These are phyloP conservation scores for Chenopodium berlandieri DNA, from an alignment of 148 eudicot species.

Conservation along the genomic window DNA sequence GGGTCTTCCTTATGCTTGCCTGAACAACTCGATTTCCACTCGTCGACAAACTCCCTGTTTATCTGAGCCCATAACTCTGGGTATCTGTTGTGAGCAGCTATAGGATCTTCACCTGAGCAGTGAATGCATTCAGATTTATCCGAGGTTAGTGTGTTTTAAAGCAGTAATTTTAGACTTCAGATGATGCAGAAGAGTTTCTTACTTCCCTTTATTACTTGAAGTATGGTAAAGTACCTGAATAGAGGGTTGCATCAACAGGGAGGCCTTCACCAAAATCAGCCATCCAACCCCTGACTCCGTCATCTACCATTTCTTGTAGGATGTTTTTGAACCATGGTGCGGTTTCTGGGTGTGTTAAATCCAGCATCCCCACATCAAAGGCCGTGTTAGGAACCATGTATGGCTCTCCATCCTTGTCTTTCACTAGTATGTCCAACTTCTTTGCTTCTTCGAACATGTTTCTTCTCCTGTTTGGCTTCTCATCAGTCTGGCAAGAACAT, in stretches of 20 bases:
- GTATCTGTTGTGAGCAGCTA: conserved; percentile 91
- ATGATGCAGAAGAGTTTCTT: too few relatives aligned
- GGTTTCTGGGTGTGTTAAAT: conserved; percentile 81
- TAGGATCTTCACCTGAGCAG: conserved; percentile 84
- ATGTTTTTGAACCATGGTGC: conserved; percentile 82
- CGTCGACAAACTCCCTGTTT: conserved; percentile 85
- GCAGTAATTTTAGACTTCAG: not conserved
- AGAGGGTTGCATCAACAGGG: conserved; percentile 83
- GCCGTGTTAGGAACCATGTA: conserved; percentile 99
- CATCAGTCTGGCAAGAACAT: conserved; percentile 52
- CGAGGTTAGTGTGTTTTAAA: not conserved
- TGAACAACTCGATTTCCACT: conserved; percentile 53
- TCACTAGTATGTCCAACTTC: conserved; percentile 76
- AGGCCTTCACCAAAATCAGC: conserved; percentile 99
- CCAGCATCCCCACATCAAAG: conserved; percentile 98
- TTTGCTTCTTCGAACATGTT: conserved; percentile 85
- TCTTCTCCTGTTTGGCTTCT: conserved; percentile 61
- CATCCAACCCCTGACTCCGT: conserved; percentile 98
- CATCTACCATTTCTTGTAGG: conserved; percentile 80
- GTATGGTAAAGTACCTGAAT: conserved; percentile 54
- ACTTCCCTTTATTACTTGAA: not conserved
- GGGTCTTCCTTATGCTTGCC: conserved; percentile 60
- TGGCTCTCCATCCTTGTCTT: conserved; percentile 67
- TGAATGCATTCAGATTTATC: conserved; percentile 9
- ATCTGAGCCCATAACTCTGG: conserved; percentile 95